A percentile compares a stretch with the other conserved stretches of the same genome.
Evolutionary conservation across 768 basidiomycete genomes (phyloP).

Genomic region (Chiua virens): DNA sequence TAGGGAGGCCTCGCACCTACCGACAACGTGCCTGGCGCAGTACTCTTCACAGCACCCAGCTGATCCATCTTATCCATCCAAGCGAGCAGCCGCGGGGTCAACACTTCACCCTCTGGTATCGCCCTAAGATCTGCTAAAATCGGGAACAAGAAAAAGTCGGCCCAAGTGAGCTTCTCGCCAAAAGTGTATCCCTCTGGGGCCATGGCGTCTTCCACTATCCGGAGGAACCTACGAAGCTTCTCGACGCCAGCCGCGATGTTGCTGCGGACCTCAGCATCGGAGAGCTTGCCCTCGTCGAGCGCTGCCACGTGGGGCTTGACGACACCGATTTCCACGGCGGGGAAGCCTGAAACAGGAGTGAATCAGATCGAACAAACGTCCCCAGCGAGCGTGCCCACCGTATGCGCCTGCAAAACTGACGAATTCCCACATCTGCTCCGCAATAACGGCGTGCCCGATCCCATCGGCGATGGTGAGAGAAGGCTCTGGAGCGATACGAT

Average conservation of each 20-base stretch:
- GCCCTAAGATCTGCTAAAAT: conserved; percentile 31
- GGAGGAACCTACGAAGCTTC: conserved; percentile 16
- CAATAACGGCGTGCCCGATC: conserved; percentile 19
- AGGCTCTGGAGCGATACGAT: conserved; percentile 30
- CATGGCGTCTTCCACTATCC: conserved; percentile 20
- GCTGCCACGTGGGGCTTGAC: conserved; percentile 33
- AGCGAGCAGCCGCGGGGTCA: conserved; percentile 18
- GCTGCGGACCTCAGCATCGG: conserved; percentile 22
- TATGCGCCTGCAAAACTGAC: conserved; percentile 24
- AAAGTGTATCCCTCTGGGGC: conserved; percentile 29
- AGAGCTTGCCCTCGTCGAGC: conserved; percentile 20
- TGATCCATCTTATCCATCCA: conserved; percentile 29
- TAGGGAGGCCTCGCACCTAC: conserved; percentile 27
- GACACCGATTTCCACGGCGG: conserved; percentile 29
- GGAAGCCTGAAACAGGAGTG: conserved; percentile 29
- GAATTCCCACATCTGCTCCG: conserved; percentile 36
- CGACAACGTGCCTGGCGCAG: conserved; percentile 25
- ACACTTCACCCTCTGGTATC: conserved; percentile 24
- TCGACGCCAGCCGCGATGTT: conserved; percentile 19
- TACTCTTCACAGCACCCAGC: conserved; percentile 25
- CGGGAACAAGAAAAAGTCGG: conserved; percentile 35
- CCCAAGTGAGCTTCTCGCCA: conserved; percentile 28
- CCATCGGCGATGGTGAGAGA: conserved; percentile 21
- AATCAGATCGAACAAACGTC: too few relatives aligned
- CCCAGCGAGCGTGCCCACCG: too few relatives aligned